These are phyloP conservation scores for Amyloporia xantha DNA, from an alignment of 768 basidiomycete genomes.

Conservation along the genomic window DNA sequence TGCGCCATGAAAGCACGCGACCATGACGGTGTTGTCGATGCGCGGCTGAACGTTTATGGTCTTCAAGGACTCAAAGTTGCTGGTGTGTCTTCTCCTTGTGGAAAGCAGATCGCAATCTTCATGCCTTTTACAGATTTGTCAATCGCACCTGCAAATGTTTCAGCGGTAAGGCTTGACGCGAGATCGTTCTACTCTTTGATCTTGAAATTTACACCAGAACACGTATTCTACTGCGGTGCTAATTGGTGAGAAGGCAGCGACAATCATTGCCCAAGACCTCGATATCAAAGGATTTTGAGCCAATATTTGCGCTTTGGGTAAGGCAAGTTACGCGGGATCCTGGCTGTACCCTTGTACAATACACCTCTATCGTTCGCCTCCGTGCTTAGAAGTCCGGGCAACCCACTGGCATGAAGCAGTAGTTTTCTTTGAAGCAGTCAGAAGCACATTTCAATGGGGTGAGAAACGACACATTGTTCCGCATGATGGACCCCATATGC, in stretches of 20 bases:
- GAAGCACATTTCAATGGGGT: too few species aligned
- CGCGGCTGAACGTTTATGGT: slow-evolving; percentile 57
- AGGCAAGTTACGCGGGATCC: too few species aligned
- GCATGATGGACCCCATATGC: too few species aligned
- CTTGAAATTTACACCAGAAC: slow-evolving; percentile 25
- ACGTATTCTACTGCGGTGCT: slow-evolving; percentile 38
- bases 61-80: slow-evolving; percentile 52
- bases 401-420: too few species aligned
- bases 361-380: too few species aligned
- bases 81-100: slow-evolving; percentile 23
- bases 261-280: slow-evolving; percentile 51
- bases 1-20: slow-evolving; percentile 62
- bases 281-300: slow-evolving; percentile 24
- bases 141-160: slow-evolving; percentile 4
- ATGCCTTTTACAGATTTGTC: background rate
- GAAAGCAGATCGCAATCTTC: too few species aligned
- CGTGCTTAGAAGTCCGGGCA: too few species aligned
- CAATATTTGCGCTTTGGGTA: too few species aligned
- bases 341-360: too few species aligned
- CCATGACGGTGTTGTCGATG: slow-evolving; percentile 54
- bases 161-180: slow-evolving; percentile 1
- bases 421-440: too few species aligned
- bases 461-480: too few species aligned
- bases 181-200: background rate
- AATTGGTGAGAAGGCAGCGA: slow-evolving; percentile 57